These are phyloP conservation scores for Ramularia collo-cygni DNA, from an alignment of 2,329 filamentous ascomycete genomes.

Conservation along the genomic window DNA sequence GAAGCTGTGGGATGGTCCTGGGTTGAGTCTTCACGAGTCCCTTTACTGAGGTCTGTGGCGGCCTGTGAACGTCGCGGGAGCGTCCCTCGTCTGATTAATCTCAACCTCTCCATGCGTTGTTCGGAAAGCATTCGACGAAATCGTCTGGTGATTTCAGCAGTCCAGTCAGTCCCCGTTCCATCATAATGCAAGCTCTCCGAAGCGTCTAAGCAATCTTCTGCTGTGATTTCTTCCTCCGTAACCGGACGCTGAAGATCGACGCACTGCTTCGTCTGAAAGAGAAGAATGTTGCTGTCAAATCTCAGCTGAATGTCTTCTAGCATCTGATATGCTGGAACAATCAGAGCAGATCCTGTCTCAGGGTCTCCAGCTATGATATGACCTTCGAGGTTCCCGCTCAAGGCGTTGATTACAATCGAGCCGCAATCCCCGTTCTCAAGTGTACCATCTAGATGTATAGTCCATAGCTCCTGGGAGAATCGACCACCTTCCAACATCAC, in stretches of 20 bases:
- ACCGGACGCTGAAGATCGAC: not conserved
- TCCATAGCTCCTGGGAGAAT: conserved; percentile 6
- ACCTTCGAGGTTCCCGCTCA: conserved; percentile 1
- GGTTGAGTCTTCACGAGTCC: too few relatives aligned
- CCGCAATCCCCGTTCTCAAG: conserved; percentile 6
- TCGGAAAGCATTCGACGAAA: conserved; percentile 84
- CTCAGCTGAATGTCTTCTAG: conserved; percentile 3
- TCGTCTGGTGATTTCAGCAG: conserved; percentile 68
- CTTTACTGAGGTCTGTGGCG: too few relatives aligned
- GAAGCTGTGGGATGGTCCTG: too few relatives aligned
- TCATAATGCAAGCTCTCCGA: not conserved
- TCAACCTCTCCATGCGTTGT: conserved; percentile 76
- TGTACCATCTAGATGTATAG: conserved; percentile 2
- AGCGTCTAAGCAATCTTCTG: not conserved
- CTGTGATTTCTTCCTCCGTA: not conserved
- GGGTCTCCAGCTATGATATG: conserved; percentile 6
- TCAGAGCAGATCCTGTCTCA: conserved; percentile 2
- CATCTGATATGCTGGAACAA: conserved; percentile 7
- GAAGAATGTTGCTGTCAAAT: conserved; percentile 1
- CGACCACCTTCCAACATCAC: conserved; percentile 1
- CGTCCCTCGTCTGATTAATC: conserved; percentile 26
- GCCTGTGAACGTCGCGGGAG: conserved; percentile 43
- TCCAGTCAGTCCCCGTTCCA: conserved; percentile 54
- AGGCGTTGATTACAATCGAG: conserved; percentile 3
- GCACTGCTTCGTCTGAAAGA: not conserved